Base-by-base conservation (phyloP, 345 rosid species). In the Salix caprea region DNA sequence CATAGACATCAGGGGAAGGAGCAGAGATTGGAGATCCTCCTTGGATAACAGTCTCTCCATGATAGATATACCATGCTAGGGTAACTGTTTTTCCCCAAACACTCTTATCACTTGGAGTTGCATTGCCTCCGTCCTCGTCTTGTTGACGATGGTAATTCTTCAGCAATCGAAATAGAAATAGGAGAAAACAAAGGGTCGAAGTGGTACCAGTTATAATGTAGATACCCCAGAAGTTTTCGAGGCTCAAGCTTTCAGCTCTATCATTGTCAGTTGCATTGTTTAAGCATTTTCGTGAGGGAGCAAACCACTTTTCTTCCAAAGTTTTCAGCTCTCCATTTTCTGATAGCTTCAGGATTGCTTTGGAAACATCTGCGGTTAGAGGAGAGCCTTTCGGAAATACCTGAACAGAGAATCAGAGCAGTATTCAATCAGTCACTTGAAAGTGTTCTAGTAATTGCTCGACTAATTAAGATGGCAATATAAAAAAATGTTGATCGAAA, bases 381-480 rank as follows among this genome's bases (percentile, higher is more conserved):
- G 84, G 83, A 36, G 91, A 88, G 2, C 86, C 87, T 60, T 84
- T 85, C 62, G 77, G 90, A 72, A 88, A 88, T 32, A 71, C 88
- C 90, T 90, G 70, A 74, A 80, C 3, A 52, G 4, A 52, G 60
- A 19, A 19, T 52, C 11, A 52, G 3, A 52, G 60, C 19, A 18
- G 60, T 18, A 6, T 18, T 52, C 23, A 5, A 52, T 52, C 7
- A 5, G 60, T 52, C 14, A 40, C 44, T 40, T 52, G 58, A 52
- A 52, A 52, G 3, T 18, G 58, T 18, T 6, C 1, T 6, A 52
- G 10, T 52, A 52, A 52, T 52, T 6, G 2, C 8, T 52, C 5
- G 18, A 46, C 6, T 13, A 52, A 5, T 52, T 52, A 52, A 18
- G 58, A 52, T 19, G 58, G 68, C 9, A 37, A 5, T 1, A 64